Conservation (phyloP, 805 yeast genomes). For the Candida vaughaniae region DNA sequence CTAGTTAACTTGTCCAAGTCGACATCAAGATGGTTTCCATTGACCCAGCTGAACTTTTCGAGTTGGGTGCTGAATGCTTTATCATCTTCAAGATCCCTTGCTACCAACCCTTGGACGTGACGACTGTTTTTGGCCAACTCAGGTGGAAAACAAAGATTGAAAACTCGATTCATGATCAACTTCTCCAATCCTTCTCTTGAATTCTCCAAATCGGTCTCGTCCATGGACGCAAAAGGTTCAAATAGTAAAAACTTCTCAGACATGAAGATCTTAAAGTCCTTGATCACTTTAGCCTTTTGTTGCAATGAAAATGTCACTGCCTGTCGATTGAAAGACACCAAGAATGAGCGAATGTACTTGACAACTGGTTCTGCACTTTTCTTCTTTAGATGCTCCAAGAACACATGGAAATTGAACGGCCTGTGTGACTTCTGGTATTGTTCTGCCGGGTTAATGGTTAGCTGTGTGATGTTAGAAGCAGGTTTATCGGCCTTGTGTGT, state of each 20-base stretch:
- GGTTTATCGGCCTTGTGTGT: background rate
- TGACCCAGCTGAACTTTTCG: conserved; percentile 68
- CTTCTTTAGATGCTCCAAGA: conserved; percentile 66
- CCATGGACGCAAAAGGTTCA: conserved; percentile 73
- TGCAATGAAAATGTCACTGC: conserved; percentile 59
- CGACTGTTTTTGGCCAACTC: conserved; percentile 38
- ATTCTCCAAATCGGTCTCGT: conserved; percentile 58
- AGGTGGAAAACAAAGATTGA: conserved; percentile 79
- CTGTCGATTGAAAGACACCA: conserved; percentile 69
- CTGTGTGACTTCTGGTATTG: conserved; percentile 42
- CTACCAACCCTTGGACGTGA: conserved; percentile 41
- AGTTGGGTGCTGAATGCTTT: conserved; percentile 47
- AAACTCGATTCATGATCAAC: conserved; percentile 83
- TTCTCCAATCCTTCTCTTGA: conserved; percentile 92
- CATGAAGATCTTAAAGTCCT: conserved; percentile 75
- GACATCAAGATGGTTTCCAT: conserved; percentile 78
- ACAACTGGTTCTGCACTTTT: conserved; percentile 87
- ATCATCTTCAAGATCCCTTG: conserved; percentile 65
- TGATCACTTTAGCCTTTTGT: conserved; percentile 76
- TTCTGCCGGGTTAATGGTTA: conserved; percentile 27
- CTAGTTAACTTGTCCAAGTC: conserved; percentile 41
- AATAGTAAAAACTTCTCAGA: conserved; percentile 56
- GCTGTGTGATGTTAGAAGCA: conserved; percentile 10
- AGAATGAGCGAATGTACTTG: conserved; percentile 79
- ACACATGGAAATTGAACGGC: conserved; percentile 81